Base-by-base conservation (phyloP, 2,329 filamentous ascomycete species). In the Trichothecium sympodiale region DNA sequence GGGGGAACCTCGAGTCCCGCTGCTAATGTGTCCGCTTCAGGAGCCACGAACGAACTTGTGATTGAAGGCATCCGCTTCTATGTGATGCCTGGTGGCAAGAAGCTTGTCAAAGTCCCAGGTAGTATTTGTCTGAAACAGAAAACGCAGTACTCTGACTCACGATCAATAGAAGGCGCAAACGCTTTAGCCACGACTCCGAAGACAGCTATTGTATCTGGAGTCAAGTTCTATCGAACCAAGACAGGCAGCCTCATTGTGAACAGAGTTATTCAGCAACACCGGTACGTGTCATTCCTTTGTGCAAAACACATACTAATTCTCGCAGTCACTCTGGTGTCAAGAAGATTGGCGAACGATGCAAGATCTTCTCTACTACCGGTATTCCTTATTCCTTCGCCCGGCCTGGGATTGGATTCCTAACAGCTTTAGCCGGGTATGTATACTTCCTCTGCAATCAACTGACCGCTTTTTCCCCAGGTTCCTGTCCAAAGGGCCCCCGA, bases 171-270 rank as follows among this genome's bases (percentile, higher is more conserved):
- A 56, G 74, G 80, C 46, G 60, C 65, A 32, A 74, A 77, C 49
- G 64, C 71, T 27, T 68, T 74, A 36, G 75, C 71, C 36, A 65
- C 70, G 33, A 93, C 86, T 3, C 87, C 87, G 1, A 91, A 87
- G 58, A 73, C 69, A 43, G 71, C 80, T 29, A 62, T 66, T 5
- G 65, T 94, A 41, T 83, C 81, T 35, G 84, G 85, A 29, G 83
- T 94, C 48, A 77, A 74, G 44, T 94, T 94, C 53, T 71, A 85
- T 49, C 75, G 87, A 45, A 94, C 84, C 57, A 93, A 89, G 55
- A 82, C 80, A 47, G 87, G 87, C 42, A 94, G 94, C 47, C 71
- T 94, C 17, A 81, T 88, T 51, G 80, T 85, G 37, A 72, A 82
- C 49, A 78, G 82, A 43, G 69, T 86, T 38, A 72, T 89, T 40